Percentiles rank a stretch among this genome's conserved stretches.
Conservation (phyloP, 2,329 filamentous ascomycete species). For the Grosmannia huntii region DNA sequence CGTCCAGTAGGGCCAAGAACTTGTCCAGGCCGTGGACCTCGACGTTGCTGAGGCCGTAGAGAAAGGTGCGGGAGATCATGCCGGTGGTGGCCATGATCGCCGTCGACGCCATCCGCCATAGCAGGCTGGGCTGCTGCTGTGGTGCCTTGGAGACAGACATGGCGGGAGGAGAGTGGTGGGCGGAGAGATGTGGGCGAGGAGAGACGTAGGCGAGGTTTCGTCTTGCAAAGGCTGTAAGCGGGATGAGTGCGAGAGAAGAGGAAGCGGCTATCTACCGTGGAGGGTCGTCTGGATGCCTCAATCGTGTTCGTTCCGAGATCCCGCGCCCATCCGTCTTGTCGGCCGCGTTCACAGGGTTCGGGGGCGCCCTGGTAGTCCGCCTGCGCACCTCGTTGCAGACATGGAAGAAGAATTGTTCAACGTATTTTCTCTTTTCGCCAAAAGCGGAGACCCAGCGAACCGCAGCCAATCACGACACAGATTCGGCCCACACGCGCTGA, state of each 20-base stretch:
- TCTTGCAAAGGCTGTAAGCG: not conserved
- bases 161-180: not conserved
- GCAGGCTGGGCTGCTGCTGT: slow-evolving; percentile 38
- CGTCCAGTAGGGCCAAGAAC: slow-evolving; percentile 66
- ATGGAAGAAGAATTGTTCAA: not conserved
- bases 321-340: not conserved
- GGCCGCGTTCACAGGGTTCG: not conserved
- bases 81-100: slow-evolving; percentile 63
- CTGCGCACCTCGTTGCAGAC: not conserved
- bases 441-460: not conserved
- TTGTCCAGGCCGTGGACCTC: slow-evolving; percentile 64
- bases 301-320: not conserved
- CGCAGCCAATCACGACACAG: not conserved
- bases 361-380: not conserved
- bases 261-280: not conserved
- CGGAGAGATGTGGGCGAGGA: not conserved
- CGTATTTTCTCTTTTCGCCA: not conserved
- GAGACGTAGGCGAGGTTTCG: not conserved
- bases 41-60: slow-evolving; percentile 61
- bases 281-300: not conserved
- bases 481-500: not conserved
- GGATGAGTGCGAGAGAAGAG: not conserved
- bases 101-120: slow-evolving; percentile 64
- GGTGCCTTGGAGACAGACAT: slow-evolving; percentile 5
- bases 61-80: slow-evolving; percentile 57